phyloP scores from a whole-genome alignment of 768 basidiomycete genomes.

The Exidia glandulosa region DNA sequence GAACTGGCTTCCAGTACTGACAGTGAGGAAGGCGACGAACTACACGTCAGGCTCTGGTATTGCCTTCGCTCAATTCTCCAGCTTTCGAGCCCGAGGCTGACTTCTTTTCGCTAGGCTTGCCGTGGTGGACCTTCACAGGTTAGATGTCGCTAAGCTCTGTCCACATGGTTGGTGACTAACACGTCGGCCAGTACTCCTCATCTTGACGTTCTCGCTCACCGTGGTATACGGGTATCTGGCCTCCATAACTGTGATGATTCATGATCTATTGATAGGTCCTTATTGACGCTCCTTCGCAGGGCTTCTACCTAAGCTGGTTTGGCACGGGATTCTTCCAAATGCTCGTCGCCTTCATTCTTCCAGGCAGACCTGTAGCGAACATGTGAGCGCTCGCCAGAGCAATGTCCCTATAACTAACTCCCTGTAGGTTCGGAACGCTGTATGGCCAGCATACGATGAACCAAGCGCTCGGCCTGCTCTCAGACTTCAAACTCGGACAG shows the following conservation, averaged over 20 bases:
- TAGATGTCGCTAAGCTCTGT: no score
- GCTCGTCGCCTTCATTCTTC: conserved; percentile 10
- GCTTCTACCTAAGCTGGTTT: conserved; percentile 9
- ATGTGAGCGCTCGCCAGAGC: conserved; percentile 2
- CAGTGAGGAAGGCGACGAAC: not conserved
- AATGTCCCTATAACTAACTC: not conserved
- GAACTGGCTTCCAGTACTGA: not conserved
- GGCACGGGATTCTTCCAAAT: conserved; percentile 13
- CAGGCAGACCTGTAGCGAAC: conserved; percentile 11
- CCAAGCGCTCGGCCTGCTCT: conserved; percentile 12
- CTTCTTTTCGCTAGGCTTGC: conserved; percentile 8
- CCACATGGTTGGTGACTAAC: no score
- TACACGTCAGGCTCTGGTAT: not conserved
- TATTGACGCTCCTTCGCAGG: not conserved
- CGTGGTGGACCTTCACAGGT: conserved; percentile 15
- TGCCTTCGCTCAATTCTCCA: no score
- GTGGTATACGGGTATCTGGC: conserved; percentile 5
- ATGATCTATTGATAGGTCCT: not conserved
- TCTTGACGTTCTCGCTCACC: conserved; percentile 8
- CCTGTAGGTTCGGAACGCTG: conserved; percentile 4
- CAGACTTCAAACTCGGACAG: conserved; percentile 15
- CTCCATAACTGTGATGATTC: conserved; percentile 4
- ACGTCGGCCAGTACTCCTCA: no score
- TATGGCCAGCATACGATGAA: conserved; percentile 10
- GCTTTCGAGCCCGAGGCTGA: no score